Percentiles rank a stretch among this genome's conserved stretches.
Evolutionary conservation across 2,329 filamentous ascomycete species (phyloP).

Genomic region (Cordyceps farinosa): DNA sequence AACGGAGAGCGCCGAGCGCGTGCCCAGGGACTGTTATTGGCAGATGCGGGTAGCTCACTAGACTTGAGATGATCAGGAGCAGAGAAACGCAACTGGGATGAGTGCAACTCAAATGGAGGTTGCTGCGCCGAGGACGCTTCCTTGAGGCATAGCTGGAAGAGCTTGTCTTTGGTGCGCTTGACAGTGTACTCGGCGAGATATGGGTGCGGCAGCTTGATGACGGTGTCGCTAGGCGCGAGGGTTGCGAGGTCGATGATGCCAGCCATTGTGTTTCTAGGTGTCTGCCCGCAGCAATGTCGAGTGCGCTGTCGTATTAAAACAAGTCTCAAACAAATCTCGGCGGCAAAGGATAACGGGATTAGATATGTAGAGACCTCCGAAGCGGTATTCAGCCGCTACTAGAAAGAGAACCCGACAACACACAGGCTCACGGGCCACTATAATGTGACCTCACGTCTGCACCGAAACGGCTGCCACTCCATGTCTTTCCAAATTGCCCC

Average conservation of each 20-base stretch:
- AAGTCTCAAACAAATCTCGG: background rate
- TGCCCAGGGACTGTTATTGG: constrained; percentile 55
- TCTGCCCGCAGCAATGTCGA: background rate
- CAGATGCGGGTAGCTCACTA: constrained; percentile 45
- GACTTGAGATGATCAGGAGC: constrained; percentile 47
- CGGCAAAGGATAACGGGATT: background rate
- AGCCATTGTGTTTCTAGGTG: constrained; percentile 22
- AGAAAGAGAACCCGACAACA: background rate
- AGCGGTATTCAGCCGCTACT: background rate
- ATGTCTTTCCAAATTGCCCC: background rate
- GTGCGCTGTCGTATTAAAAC: background rate
- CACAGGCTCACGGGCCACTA: background rate
- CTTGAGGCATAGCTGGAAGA: constrained; percentile 37
- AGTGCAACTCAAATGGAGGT: constrained; percentile 31
- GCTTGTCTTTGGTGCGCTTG: constrained; percentile 27
- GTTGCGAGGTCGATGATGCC: constrained; percentile 26
- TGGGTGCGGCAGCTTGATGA: constrained; percentile 48
- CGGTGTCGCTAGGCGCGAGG: constrained; percentile 33
- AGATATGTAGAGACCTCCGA: background rate
- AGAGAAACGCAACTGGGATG: constrained; percentile 40
- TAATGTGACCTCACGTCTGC: background rate
- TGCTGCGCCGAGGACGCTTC: constrained; percentile 26
- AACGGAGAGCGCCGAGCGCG: constrained; percentile 52
- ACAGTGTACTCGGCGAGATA: constrained; percentile 46
- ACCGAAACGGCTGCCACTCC: background rate